These are phyloP conservation scores for Cryptococcus hybrid DNA, from an alignment of 1,284 basidiomycete species.

Conservation along the genomic window DNA sequence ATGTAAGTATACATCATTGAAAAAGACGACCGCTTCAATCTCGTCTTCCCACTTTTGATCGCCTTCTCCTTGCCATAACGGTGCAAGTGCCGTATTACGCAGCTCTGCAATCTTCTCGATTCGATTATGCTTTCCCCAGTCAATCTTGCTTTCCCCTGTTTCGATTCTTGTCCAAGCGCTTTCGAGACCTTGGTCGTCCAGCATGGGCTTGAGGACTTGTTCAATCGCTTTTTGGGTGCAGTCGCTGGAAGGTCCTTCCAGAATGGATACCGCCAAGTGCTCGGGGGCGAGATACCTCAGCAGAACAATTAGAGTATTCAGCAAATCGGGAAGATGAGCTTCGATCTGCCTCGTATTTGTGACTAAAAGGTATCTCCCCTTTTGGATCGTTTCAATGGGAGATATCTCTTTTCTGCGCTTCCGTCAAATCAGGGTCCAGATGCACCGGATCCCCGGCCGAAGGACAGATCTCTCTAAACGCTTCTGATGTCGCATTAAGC, in stretches of 20 bases:
- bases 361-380: slow-evolving; percentile 34
- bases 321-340: slow-evolving; percentile 45
- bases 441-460: slow-evolving; percentile 25
- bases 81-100: slow-evolving; percentile 43
- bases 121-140: slow-evolving; percentile 41
- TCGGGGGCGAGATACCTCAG: slow-evolving; percentile 38
- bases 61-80: slow-evolving; percentile 38
- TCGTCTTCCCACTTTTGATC: slow-evolving; percentile 11
- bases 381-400: slow-evolving; percentile 19
- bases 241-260: slow-evolving; percentile 49
- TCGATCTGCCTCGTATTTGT: slow-evolving; percentile 43
- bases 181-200: slow-evolving; percentile 36
- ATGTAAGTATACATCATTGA: slow-evolving; percentile 48
- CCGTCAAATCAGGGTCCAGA: slow-evolving; percentile 28
- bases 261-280: slow-evolving; percentile 38
- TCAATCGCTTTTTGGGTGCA: slow-evolving; percentile 39
- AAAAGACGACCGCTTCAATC: slow-evolving; percentile 2
- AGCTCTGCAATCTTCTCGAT: slow-evolving; percentile 47
- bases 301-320: slow-evolving; percentile 43
- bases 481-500: slow-evolving; percentile 11
- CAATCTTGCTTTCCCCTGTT: slow-evolving; percentile 36
- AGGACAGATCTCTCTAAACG: slow-evolving; percentile 15
- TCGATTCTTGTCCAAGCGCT: slow-evolving; percentile 24
- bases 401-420: slow-evolving; percentile 37
- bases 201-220: slow-evolving; percentile 35